These are phyloP conservation scores for Alternaria postmessia DNA, from an alignment of 2,329 filamentous ascomycete genomes.

Conservation along the genomic window DNA sequence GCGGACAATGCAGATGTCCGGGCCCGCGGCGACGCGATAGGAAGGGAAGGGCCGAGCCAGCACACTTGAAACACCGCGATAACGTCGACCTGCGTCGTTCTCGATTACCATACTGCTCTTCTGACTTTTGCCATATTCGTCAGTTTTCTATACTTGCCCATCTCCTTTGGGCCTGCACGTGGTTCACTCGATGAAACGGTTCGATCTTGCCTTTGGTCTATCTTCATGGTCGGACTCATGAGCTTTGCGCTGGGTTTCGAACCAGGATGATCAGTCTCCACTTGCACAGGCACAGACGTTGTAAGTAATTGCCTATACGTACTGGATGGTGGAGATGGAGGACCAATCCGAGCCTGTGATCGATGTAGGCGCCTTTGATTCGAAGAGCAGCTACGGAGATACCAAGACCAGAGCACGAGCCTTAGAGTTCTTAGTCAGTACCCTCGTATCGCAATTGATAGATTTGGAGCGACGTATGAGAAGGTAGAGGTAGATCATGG, in stretches of 20 bases:
- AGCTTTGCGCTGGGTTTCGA: not conserved
- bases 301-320: not conserved
- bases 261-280: not conserved
- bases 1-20: slow-evolving; percentile 1
- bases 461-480: not conserved
- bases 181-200: not conserved
- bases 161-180: not conserved
- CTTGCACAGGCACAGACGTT: not conserved
- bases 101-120: slow-evolving; percentile 7
- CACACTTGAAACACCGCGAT: slow-evolving; percentile 15
- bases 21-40: slow-evolving; percentile 9
- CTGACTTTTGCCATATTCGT: not conserved
- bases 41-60: slow-evolving; percentile 18
- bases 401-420: not conserved
- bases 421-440: not conserved
- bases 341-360: not conserved
- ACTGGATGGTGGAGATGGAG: not conserved
- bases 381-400: not conserved
- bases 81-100: slow-evolving; percentile 12
- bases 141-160: not conserved
- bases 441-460: not conserved
- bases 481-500: not conserved
- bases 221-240: not conserved
- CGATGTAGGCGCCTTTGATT: not conserved
- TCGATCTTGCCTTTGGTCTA: not conserved